Evolutionary conservation across 139 green algal species (phyloP).

Genomic region (Micractinium conductrix): DNA sequence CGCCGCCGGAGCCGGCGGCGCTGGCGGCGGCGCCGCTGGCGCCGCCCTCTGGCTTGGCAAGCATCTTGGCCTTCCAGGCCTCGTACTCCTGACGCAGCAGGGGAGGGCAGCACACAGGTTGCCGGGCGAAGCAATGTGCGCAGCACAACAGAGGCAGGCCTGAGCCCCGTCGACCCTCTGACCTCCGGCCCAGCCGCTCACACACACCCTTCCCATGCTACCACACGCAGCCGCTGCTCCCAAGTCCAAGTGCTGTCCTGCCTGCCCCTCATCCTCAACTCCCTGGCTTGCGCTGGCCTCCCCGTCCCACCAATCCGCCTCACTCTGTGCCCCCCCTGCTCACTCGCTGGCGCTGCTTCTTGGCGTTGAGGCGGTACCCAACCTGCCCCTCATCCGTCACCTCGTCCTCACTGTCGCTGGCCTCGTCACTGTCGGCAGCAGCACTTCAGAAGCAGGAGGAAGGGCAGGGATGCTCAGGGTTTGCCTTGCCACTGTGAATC

Average conservation of each 20-base stretch:
- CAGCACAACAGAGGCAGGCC: too few relatives aligned
- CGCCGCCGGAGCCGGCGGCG: too few relatives aligned
- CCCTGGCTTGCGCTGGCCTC: too few relatives aligned
- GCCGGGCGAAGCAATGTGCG: too few relatives aligned
- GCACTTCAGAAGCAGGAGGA: background rate
- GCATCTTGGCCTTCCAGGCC: conserved; percentile 3
- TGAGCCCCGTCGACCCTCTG: too few relatives aligned
- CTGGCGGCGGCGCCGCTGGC: background rate
- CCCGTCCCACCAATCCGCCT: too few relatives aligned
- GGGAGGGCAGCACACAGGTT: background rate
- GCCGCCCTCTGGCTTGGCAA: background rate
- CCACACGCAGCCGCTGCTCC: too few relatives aligned
- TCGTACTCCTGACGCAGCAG: background rate
- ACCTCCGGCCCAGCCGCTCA: too few relatives aligned
- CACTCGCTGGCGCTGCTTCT: conserved; percentile 33
- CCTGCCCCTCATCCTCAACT: too few relatives aligned
- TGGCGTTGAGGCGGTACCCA: background rate
- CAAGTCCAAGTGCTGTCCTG: too few relatives aligned
- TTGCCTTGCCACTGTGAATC: background rate
- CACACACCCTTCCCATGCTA: too few relatives aligned
- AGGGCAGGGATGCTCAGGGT: background rate
- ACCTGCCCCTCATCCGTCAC: conserved; percentile 27
- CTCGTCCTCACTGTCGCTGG: conserved; percentile 31
- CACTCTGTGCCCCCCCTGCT: background rate
- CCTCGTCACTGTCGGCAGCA: conserved; percentile 13